phyloP scores from a whole-genome alignment of 139 green algal genomes.

The Yamagishiella unicocca region DNA sequence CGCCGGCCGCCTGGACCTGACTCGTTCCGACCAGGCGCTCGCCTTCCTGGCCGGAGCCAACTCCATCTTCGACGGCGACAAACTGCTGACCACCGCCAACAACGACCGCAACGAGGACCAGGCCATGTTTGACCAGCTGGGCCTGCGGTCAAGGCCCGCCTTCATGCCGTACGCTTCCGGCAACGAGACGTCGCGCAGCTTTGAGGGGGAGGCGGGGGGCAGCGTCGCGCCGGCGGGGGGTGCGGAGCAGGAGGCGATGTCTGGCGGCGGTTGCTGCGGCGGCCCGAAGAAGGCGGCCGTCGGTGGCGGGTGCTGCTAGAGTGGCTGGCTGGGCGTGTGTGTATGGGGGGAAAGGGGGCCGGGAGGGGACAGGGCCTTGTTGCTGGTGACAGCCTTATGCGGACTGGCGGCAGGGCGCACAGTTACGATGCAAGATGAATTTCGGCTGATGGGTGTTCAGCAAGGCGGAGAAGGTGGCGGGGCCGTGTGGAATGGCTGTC shows the following conservation, averaged over 20 bases:
- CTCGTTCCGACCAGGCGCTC: conserved; percentile 79
- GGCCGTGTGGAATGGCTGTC: too few species aligned
- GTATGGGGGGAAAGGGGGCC: too few species aligned
- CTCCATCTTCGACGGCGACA: conserved; percentile 98
- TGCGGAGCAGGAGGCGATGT: neutral
- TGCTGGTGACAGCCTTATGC: too few species aligned
- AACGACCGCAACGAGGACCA: conserved; percentile 85
- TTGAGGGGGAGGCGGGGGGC: conserved; percentile 37
- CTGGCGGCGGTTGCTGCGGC: conserved; percentile 14
- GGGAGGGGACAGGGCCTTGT: too few species aligned
- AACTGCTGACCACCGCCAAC: conserved; percentile 98
- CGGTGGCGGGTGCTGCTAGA: conserved; percentile 16
- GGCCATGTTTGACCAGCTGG: conserved; percentile 89
- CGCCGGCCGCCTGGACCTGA: conserved; percentile 74
- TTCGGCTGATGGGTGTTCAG: too few species aligned
- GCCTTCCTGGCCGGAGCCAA: conserved; percentile 98
- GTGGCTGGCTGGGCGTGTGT: too few species aligned
- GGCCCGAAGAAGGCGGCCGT: conserved; percentile 11
- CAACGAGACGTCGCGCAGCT: conserved; percentile 60
- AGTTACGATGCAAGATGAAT: too few species aligned
- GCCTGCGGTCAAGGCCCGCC: conserved; percentile 82
- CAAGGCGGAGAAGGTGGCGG: too few species aligned
- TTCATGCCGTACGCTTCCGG: conserved; percentile 87
- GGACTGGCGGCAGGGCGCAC: too few species aligned
- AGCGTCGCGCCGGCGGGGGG: neutral